Evolutionary conservation across 1,139 yeast genomes (phyloP).

Genomic region (Kodamaea derodonti): DNA sequence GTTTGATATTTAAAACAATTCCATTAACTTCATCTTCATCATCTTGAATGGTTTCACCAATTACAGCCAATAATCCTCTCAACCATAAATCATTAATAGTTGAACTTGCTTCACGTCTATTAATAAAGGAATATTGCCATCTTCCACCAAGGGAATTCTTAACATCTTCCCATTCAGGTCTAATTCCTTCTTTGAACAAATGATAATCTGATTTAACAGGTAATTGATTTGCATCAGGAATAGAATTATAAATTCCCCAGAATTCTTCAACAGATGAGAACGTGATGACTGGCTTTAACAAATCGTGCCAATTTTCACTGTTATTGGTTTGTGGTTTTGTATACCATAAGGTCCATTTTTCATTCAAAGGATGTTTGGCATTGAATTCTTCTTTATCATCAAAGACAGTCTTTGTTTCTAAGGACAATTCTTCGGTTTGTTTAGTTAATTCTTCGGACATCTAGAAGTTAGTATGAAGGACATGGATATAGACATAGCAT

Average conservation of each 20-base stretch:
- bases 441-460: conserved; percentile 54
- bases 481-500: too few species aligned
- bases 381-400: conserved; percentile 66
- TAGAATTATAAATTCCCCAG: conserved; percentile 96
- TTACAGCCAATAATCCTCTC: conserved; percentile 81
- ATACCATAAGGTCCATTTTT: conserved; percentile 97
- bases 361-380: conserved; percentile 87
- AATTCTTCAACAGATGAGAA: conserved; percentile 94
- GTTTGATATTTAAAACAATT: conserved; percentile 85
- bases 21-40: conserved; percentile 93
- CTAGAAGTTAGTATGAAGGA: conserved; percentile 14
- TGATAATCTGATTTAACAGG: conserved; percentile 95
- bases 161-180: conserved; percentile 98
- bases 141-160: conserved; percentile 90
- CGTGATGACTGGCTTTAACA: conserved; percentile 88
- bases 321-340: conserved; percentile 84
- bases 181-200: conserved; percentile 88
- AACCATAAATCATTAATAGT: conserved; percentile 92
- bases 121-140: conserved; percentile 74
- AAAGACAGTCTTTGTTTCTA: conserved; percentile 58
- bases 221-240: conserved; percentile 88
- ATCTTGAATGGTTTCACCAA: conserved; percentile 94
- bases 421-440: conserved; percentile 47
- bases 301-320: conserved; percentile 88
- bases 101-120: conserved; percentile 55